Evolutionary conservation across 1,284 basidiomycete species (phyloP).

Genomic region (Boletus smithii): DNA sequence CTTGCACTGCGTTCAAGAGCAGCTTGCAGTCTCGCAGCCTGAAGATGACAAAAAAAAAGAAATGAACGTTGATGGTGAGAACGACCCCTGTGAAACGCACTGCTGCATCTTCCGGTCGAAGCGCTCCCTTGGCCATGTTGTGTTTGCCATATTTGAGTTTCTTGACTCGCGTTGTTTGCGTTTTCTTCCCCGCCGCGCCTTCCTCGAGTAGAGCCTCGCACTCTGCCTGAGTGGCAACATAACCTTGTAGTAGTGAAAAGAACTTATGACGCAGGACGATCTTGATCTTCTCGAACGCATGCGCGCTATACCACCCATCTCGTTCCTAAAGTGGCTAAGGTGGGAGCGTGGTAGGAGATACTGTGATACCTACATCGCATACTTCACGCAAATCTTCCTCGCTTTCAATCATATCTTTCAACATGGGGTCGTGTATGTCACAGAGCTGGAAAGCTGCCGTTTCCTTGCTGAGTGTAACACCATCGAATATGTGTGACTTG

Average conservation of each 20-base stretch:
- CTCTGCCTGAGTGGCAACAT: conserved; percentile 66
- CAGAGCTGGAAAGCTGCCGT: conserved; percentile 91
- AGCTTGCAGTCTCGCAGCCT: conserved; percentile 58
- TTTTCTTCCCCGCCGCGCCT: conserved; percentile 44
- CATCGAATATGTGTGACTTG: conserved; percentile 87
- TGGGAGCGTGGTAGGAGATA: not conserved
- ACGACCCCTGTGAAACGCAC: conserved; percentile 39
- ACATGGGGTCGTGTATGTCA: conserved; percentile 84
- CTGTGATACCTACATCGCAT: conserved; percentile 59
- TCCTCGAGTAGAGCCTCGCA: conserved; percentile 60
- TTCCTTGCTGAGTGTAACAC: conserved; percentile 71
- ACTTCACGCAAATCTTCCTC: conserved; percentile 61
- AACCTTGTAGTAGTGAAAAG: conserved; percentile 76
- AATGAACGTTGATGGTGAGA: not conserved
- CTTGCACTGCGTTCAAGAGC: conserved; percentile 58
- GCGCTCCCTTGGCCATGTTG: conserved; percentile 81
- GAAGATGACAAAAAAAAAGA: not conserved
- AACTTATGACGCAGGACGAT: conserved; percentile 84
- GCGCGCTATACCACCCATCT: conserved; percentile 82
- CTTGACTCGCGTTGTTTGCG: conserved; percentile 39
- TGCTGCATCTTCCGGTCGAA: conserved; percentile 75
- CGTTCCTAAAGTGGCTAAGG: conserved; percentile 49
- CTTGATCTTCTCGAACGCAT: conserved; percentile 79
- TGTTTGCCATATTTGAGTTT: conserved; percentile 65
- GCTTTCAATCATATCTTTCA: conserved; percentile 76